Base-by-base conservation (phyloP, 306 rosid species). In the Glycine soja region DNA sequence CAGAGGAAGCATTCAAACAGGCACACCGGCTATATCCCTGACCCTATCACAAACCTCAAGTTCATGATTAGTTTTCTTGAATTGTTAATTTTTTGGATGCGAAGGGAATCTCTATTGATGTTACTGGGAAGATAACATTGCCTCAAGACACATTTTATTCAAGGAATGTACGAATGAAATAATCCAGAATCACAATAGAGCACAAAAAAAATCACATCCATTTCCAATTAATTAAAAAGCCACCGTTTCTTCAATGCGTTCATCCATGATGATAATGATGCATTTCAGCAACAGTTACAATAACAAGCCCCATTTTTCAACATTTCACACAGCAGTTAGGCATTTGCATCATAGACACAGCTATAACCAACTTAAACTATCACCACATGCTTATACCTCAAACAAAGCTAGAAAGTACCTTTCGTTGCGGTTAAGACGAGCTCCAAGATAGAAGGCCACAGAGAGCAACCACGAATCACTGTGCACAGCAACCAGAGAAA, bases 391-490 rank as follows among this genome's bases (percentile, higher is more conserved):
- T 59, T 3, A 64, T 6, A 70, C 42, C 51, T 75, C 8, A 36
- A 81, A 3, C 63, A 59, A 61, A 58, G 42, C 40, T 38, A 70
- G 57, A 77, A 2, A 10, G 13, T 88, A 95, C 99, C 99, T 93
- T 85, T 95, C 98, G 70, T 86, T 92, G 58, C 94, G 94, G 80
- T 93, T 95, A 82, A 95, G 98, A 40, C 97, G 94, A 56, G 98
- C 94, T 72, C 98, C 99, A 58, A 96, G 92, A 84, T 96, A 96
- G 78, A 96, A 96, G 2, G 98, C 99, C 36, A 96, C 97, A 70
- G 99, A 90, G 78, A 96, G 98, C 90, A 96, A 87, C 99, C 99
- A 96, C 4, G 97, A 93, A 85, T 96, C 99, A 46, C 97, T 96
- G 78, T 96, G 99, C 77, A 93, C 99, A 40, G 99, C 98, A 43